Evolutionary conservation across 2,329 filamentous ascomycete species (phyloP).

Genomic region (Fusarium solani-melongenae): DNA sequence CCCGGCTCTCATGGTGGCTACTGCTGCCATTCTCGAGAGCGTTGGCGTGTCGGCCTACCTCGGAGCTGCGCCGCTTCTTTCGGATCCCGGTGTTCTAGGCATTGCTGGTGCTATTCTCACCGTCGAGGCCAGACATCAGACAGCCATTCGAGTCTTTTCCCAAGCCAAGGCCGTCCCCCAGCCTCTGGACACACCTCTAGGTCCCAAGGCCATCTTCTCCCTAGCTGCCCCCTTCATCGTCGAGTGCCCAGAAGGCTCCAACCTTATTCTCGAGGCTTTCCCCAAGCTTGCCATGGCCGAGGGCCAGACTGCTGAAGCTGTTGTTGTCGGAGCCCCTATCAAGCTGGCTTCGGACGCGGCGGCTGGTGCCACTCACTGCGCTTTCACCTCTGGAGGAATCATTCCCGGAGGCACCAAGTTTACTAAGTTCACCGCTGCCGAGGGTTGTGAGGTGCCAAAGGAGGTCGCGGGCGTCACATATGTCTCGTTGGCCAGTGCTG

Average conservation of each 20-base stretch:
- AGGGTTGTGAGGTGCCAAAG: constrained; percentile 70
- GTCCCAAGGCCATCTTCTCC: constrained; percentile 76
- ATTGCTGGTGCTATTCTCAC: constrained; percentile 78
- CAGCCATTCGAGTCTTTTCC: constrained; percentile 73
- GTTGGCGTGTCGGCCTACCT: constrained; percentile 80
- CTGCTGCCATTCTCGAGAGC: constrained; percentile 76
- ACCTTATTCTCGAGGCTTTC: constrained; percentile 70
- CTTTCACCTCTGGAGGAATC: constrained; percentile 72
- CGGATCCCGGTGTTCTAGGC: constrained; percentile 68
- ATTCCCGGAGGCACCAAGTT: constrained; percentile 70
- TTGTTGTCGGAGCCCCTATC: constrained; percentile 45
- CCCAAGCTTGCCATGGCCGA: constrained; percentile 63
- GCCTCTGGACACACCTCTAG: constrained; percentile 77
- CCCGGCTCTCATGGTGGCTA: constrained; percentile 74
- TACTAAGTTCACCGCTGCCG: constrained; percentile 61
- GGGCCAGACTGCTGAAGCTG: constrained; percentile 53
- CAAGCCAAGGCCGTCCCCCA: constrained; percentile 70
- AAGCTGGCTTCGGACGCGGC: constrained; percentile 62
- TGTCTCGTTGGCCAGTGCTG: constrained; percentile 70
- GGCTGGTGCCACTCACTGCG: constrained; percentile 68
- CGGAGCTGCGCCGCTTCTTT: constrained; percentile 74
- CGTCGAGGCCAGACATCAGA: constrained; percentile 79
- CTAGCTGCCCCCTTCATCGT: constrained; percentile 79
- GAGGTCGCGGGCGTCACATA: constrained; percentile 73
- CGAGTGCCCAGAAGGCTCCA: constrained; percentile 75